Conservation (phyloP, 1,284 basidiomycete genomes). For the Fomitopsis schrenkii region DNA sequence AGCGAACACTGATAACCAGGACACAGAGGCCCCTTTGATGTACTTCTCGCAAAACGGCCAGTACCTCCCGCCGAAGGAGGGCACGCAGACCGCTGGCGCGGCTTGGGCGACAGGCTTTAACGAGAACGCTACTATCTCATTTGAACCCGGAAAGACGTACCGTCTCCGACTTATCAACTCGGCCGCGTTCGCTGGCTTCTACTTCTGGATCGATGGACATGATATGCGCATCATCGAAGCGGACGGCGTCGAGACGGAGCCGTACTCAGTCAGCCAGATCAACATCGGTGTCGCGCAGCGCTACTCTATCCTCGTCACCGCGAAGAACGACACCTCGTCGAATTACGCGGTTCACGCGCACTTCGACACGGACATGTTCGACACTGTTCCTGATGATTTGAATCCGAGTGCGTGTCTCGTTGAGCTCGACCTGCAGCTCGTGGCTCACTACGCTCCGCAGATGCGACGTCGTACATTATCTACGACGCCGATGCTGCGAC, state of each 20-base stretch:
- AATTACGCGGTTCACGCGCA: conserved; percentile 92
- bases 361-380: conserved; percentile 88
- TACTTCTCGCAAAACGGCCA: conserved; percentile 78
- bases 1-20: not conserved
- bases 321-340: conserved; percentile 76
- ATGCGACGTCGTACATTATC: conserved; percentile 74
- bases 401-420: conserved; percentile 59
- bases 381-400: conserved; percentile 66
- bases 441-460: conserved; percentile 29
- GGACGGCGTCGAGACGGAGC: conserved; percentile 82
- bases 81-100: conserved; percentile 40
- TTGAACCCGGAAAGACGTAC: conserved; percentile 80
- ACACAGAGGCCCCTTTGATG: conserved; percentile 71
- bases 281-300: conserved; percentile 85
- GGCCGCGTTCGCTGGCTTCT: conserved; percentile 69
- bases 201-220: conserved; percentile 90
- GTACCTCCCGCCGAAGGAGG: conserved; percentile 62
- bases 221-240: conserved; percentile 87
- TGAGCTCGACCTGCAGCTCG: not conserved
- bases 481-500: conserved; percentile 51
- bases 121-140: conserved; percentile 83
- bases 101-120: conserved; percentile 73
- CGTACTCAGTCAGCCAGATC: conserved; percentile 66
- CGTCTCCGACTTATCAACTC: conserved; percentile 77
- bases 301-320: conserved; percentile 90